Evolutionary conservation across 495 filamentous ascomycete genomes (phyloP), one percentile per base, ranked within the genome.

Genomic region (Sordaria brevicollis): DNA sequence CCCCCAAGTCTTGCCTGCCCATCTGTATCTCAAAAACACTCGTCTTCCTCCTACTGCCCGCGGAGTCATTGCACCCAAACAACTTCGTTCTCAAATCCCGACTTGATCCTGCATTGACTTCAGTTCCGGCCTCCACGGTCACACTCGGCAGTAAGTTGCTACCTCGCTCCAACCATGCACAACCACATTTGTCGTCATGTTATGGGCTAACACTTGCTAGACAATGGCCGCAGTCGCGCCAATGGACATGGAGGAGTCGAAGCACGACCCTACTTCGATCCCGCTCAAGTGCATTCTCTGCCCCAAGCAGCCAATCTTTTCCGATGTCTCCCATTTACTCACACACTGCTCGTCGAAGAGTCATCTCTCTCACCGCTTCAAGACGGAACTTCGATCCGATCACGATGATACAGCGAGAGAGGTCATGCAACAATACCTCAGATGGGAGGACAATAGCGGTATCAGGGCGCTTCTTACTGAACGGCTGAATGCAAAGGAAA

Each of bases 301-400:
- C 78, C 88, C 89, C 6, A 91, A 90, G 72, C 86, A 85, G 68
- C 91, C 92, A 11, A 81, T 76, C 41, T 97, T 96, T 80, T 95
- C 93, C 67, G 93, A 97, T 76, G 80, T 92, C 36, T 96, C 93
- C 17, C 93, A 97, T 74, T 83, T 97, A 31, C 84, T 97, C 69
- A 97, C 93, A 36, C 93, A 97, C 74, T 85, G 96, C 19, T 85
- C 88, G 31, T 96, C 93, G 66, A 97, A 97, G 75, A 89, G 88
- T 37, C 93, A 97, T 76, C 80, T 97, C 11, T 86, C 91, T 17
- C 83, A 90, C 72, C 85, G 89, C 65, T 92, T 91, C 84, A 92
- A 91, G 72, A 80, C 91, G 38, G 84, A 90, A 71, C 84, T 97
- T 67, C 85, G 84, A 69, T 84, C 88, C 65, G 80, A 84, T 34